phyloP scores from a whole-genome alignment of 2,329 filamentous ascomycete species.

The Lecanoromycetidae sp. region DNA sequence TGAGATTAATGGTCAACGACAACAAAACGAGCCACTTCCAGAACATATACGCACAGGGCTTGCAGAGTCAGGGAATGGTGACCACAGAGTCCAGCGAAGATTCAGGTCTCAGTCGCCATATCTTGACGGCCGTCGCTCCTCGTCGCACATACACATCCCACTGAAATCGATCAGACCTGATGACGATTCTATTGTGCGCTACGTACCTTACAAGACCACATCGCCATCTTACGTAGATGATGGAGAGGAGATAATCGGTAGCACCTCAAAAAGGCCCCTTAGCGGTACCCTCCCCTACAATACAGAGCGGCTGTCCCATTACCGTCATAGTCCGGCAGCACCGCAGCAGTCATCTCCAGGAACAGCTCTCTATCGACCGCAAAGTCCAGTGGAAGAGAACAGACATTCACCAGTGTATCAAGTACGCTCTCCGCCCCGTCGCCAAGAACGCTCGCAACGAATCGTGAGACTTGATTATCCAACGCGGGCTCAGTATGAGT shows the following conservation, averaged over 20 bases:
- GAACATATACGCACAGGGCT: neutral
- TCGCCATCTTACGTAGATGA: constrained; percentile 2
- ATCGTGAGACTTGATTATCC: constrained; percentile 8
- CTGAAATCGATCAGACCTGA: neutral
- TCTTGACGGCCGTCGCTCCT: neutral
- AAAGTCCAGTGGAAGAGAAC: constrained; percentile 19
- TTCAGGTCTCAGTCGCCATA: neutral
- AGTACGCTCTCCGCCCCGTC: constrained; percentile 17
- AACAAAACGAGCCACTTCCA: neutral
- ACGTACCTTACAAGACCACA: constrained; percentile 1
- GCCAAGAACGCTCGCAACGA: constrained; percentile 15
- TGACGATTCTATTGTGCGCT: constrained; percentile 1
- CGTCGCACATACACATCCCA: constrained; percentile 8
- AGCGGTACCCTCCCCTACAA: constrained; percentile 24
- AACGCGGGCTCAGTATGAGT: constrained; percentile 18
- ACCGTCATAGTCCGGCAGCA: constrained; percentile 22
- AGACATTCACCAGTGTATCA: constrained; percentile 18
- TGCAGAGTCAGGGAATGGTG: neutral
- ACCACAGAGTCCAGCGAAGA: neutral
- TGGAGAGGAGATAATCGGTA: constrained; percentile 1
- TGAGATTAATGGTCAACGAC: neutral
- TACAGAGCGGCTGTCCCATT: constrained; percentile 20
- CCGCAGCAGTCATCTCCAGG: constrained; percentile 19
- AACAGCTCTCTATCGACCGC: constrained; percentile 21
- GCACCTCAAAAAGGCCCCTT: constrained; percentile 17